Conservation (phyloP, 768 basidiomycete genomes). For the Mycena vulgaris region DNA sequence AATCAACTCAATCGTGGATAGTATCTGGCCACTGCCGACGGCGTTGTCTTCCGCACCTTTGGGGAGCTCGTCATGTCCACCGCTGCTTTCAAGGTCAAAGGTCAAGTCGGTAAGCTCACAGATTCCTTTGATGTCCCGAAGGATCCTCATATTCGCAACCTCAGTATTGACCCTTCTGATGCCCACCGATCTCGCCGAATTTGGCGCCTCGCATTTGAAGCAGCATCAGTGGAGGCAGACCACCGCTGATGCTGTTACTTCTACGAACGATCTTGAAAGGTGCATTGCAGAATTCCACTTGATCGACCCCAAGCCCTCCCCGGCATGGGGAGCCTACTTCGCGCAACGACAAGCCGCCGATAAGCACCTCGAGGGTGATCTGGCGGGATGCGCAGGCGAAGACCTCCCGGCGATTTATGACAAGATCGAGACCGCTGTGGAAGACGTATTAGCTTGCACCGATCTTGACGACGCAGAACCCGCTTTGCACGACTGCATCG, state of each 20-base stretch:
- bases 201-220: constrained; percentile 14
- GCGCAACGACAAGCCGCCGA: constrained; percentile 24
- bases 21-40: constrained; percentile 27
- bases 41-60: constrained; percentile 25
- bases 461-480: constrained; percentile 7
- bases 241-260: not conserved
- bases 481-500: constrained; percentile 20
- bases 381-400: constrained; percentile 2
- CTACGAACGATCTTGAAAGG: not conserved
- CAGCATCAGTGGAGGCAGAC: constrained; percentile 26
- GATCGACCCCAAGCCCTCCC: constrained; percentile 1
- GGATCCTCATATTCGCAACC: not conserved
- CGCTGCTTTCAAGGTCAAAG: constrained; percentile 20
- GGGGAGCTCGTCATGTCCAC: constrained; percentile 15
- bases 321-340: constrained; percentile 9
- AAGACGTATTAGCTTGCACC: not conserved
- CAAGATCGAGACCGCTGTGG: constrained; percentile 17
- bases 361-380: not conserved
- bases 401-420: constrained; percentile 19
- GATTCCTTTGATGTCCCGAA: too few relatives aligned
- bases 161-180: constrained; percentile 26
- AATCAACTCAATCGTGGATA: not conserved
- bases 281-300: constrained; percentile 22
- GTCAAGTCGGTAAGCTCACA: constrained; percentile 20
- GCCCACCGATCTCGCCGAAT: constrained; percentile 23